phyloP scores from a whole-genome alignment of 805 yeast genomes.

The Wickerhamomyces pijperi region DNA sequence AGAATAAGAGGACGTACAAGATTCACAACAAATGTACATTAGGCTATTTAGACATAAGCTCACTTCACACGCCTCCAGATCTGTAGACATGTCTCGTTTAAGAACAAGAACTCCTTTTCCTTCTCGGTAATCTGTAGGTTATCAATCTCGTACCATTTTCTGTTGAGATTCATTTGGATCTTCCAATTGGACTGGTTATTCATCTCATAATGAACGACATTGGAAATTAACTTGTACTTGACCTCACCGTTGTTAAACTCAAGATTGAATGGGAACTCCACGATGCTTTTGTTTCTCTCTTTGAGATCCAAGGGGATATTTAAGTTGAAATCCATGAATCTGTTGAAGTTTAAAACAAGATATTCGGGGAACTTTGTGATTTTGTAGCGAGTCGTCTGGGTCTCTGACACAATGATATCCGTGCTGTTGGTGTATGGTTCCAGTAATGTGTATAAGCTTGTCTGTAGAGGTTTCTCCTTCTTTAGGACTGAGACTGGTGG shows the following conservation, averaged over 20 bases:
- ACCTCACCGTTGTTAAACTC: slow-evolving; percentile 17
- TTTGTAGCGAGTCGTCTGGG: slow-evolving; percentile 25
- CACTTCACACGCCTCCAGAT: slow-evolving; percentile 39
- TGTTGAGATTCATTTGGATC: slow-evolving; percentile 33
- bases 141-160: slow-evolving; percentile 49
- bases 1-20: not conserved
- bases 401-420: slow-evolving; percentile 23
- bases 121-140: slow-evolving; percentile 35
- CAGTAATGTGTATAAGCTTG: slow-evolving; percentile 32
- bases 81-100: slow-evolving; percentile 55
- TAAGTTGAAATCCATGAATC: slow-evolving; percentile 30
- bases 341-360: slow-evolving; percentile 44
- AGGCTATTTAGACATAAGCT: not conserved
- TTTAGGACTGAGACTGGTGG: slow-evolving; percentile 49
- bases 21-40: not conserved
- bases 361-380: slow-evolving; percentile 37
- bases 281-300: slow-evolving; percentile 48
- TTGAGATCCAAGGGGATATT: slow-evolving; percentile 24
- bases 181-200: slow-evolving; percentile 30
- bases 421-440: slow-evolving; percentile 25
- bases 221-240: slow-evolving; percentile 35
- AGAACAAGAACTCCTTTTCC: slow-evolving; percentile 48
- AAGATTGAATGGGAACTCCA: slow-evolving; percentile 38
- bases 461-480: slow-evolving; percentile 45
- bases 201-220: slow-evolving; percentile 29